Evolutionary conservation across 2,329 filamentous ascomycete species (phyloP).

Genomic region (Ceratocystis lukuohia): DNA sequence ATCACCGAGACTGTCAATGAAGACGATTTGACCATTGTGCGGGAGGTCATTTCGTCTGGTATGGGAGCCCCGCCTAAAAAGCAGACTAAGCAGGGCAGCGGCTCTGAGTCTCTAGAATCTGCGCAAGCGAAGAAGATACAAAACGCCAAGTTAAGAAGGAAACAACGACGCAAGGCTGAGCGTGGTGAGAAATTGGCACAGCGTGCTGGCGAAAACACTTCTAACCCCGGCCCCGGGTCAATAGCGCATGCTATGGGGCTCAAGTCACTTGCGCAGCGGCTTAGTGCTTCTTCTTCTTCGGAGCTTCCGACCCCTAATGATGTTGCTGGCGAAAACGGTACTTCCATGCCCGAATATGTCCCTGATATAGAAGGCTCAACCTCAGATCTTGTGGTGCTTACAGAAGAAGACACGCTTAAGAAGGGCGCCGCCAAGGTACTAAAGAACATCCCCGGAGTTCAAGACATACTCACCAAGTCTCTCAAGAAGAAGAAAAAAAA

Average conservation of each 20-base stretch:
- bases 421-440: slow-evolving; percentile 19
- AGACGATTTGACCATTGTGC: not conserved
- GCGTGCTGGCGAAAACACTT: not conserved
- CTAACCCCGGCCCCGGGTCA: not conserved
- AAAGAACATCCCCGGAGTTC: slow-evolving; percentile 13
- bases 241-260: slow-evolving; percentile 9
- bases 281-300: slow-evolving; percentile 4
- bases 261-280: not conserved
- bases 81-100: not conserved
- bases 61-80: not conserved
- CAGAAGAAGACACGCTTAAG: slow-evolving; percentile 13
- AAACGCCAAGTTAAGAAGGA: not conserved
- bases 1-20: not conserved
- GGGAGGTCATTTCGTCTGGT: not conserved
- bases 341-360: not conserved
- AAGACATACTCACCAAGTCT: slow-evolving; percentile 18
- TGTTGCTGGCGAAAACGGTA: not conserved
- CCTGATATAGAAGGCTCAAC: not conserved
- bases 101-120: not conserved
- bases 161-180: not conserved
- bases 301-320: not conserved
- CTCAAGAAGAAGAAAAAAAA: slow-evolving; percentile 17
- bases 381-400: not conserved
- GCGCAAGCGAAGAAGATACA: not conserved
- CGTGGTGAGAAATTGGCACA: not conserved